A percentile compares a stretch with the other conserved stretches of the same genome.
Evolutionary conservation across 495 filamentous ascomycete species (phyloP).

Genomic region (Xylaria palmicola): DNA sequence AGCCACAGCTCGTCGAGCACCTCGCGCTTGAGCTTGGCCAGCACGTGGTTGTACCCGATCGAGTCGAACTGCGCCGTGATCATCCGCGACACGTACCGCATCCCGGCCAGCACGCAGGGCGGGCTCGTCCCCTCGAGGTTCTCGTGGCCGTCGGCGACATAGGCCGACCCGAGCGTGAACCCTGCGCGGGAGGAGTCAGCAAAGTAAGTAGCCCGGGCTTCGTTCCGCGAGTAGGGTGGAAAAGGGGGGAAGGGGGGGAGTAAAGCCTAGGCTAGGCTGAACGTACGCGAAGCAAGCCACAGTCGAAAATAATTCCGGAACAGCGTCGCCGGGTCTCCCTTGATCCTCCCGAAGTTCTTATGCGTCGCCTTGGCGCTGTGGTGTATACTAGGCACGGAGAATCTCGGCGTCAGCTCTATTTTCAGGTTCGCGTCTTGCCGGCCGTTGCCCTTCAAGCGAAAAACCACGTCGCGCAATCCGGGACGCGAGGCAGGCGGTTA

Average conservation of each 20-base stretch:
- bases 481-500: background rate
- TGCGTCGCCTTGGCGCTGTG: constrained; percentile 6
- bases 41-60: constrained; percentile 36
- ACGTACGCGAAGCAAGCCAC: constrained; percentile 46
- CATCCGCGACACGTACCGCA: constrained; percentile 41
- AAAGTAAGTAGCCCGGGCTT: no score
- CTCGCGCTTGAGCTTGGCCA: constrained; percentile 27
- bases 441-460: no score
- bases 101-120: constrained; percentile 16
- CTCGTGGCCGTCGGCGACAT: constrained; percentile 34
- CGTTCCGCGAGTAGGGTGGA: no score
- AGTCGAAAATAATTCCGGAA: constrained; percentile 34
- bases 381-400: background rate
- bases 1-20: constrained; percentile 34
- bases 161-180: constrained; percentile 38
- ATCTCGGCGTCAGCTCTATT: background rate
- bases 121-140: constrained; percentile 19
- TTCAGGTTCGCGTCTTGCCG: no score
- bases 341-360: constrained; percentile 3
- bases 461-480: no score
- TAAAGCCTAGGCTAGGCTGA: background rate
- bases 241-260: no score
- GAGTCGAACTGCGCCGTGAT: constrained; percentile 50
- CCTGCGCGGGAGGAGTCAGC: constrained; percentile 18
- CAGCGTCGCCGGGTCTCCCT: constrained; percentile 18